A percentile compares a stretch with the other conserved stretches of the same genome.
phyloP scores from a whole-genome alignment of 768 basidiomycete species.

The Porpolomopsis calyptriformis region DNA sequence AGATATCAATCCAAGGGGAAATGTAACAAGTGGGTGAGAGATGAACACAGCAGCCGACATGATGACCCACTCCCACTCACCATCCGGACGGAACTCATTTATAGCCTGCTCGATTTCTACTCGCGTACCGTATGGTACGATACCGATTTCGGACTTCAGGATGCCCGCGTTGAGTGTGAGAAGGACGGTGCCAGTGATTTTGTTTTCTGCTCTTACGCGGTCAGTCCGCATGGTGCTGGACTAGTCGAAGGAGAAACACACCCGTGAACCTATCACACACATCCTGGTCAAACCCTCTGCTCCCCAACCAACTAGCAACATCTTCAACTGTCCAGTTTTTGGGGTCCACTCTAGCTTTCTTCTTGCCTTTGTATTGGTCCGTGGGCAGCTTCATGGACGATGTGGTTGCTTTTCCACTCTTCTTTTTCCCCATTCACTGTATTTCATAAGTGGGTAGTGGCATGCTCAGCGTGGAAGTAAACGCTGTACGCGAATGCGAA shows the following conservation, averaged over 20 bases:
- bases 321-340: constrained; percentile 81
- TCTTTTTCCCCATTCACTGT: no score
- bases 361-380: constrained; percentile 1
- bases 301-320: constrained; percentile 78
- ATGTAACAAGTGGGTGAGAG: no score
- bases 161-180: constrained; percentile 85
- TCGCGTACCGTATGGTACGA: constrained; percentile 88
- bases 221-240: neutral
- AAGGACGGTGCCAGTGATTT: constrained; percentile 93
- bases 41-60: no score
- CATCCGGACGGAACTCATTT: neutral
- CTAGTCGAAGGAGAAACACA: constrained; percentile 24
- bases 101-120: neutral
- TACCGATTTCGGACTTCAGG: constrained; percentile 88
- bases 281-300: constrained; percentile 73
- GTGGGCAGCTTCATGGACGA: no score
- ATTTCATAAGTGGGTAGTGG: no score
- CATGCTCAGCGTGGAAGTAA: no score
- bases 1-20: no score
- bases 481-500: no score
- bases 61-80: neutral
- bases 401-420: no score
- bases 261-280: constrained; percentile 82
- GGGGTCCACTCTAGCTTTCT: constrained; percentile 34
- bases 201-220: constrained; percentile 62